Evolutionary conservation across 2,329 filamentous ascomycete genomes (phyloP).

Genomic region (Claviceps fusiformis): DNA sequence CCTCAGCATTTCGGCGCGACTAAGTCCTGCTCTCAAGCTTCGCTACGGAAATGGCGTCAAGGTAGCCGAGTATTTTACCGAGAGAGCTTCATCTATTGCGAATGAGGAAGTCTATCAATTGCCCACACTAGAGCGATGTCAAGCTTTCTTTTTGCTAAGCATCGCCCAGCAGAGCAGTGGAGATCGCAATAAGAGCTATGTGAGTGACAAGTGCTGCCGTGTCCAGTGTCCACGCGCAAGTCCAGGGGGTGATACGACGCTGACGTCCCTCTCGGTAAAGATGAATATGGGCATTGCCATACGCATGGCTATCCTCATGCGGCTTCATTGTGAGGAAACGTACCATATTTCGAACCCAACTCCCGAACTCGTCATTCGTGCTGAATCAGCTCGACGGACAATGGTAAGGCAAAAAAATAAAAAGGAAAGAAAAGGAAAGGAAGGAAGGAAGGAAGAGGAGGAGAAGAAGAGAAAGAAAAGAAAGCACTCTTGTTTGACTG

Average conservation of each 20-base stretch:
- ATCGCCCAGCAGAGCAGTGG: constrained; percentile 46
- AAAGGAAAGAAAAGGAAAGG: no score
- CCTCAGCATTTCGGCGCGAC: constrained; percentile 41
- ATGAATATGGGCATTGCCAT: constrained; percentile 44
- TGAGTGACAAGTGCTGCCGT: constrained; percentile 18
- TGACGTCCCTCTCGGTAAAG: constrained; percentile 14
- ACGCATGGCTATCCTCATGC: constrained; percentile 41
- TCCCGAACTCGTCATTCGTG: constrained; percentile 30
- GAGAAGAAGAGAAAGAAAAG: no score
- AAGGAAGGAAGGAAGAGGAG: no score
- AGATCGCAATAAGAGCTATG: constrained; percentile 38
- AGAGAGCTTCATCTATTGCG: constrained; percentile 33
- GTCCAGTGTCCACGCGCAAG: neutral
- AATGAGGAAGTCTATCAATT: constrained; percentile 36
- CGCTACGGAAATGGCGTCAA: constrained; percentile 36
- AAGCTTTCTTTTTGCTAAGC: constrained; percentile 45
- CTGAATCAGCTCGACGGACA: constrained; percentile 43
- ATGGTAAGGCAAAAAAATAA: constrained; percentile 26
- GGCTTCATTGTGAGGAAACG: constrained; percentile 41
- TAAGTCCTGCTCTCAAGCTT: constrained; percentile 34
- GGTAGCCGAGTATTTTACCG: constrained; percentile 40
- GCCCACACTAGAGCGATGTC: constrained; percentile 40
- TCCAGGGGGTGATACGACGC: neutral
- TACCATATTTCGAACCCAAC: constrained; percentile 30
- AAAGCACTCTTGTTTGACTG: no score